Evolutionary conservation across 805 yeast genomes (phyloP).

Genomic region (Pichia manshurica): DNA sequence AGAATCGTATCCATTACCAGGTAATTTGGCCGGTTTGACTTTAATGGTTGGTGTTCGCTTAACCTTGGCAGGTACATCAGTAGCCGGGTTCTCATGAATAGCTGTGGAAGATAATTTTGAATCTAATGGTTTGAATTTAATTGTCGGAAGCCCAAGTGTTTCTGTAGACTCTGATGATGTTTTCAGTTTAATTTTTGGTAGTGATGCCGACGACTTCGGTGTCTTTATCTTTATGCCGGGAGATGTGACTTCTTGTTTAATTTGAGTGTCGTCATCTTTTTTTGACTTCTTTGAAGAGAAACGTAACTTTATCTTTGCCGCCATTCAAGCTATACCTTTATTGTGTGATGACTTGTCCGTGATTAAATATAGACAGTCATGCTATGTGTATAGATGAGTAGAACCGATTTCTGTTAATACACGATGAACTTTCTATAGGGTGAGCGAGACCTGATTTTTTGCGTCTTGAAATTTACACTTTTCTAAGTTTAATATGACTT

Average conservation of each 20-base stretch:
- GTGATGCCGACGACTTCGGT: constrained; percentile 9
- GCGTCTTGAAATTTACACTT: neutral
- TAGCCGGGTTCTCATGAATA: constrained; percentile 22
- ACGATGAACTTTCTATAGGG: no score
- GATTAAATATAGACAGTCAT: no score
- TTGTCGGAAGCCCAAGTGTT: constrained; percentile 31
- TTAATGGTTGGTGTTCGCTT: constrained; percentile 40
- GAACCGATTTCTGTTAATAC: no score
- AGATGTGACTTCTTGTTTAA: constrained; percentile 11
- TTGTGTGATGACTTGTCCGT: no score
- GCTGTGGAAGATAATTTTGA: neutral
- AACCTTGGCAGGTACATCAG: constrained; percentile 4
- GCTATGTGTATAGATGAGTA: no score
- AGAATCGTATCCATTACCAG: constrained; percentile 95
- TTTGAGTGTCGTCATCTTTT: constrained; percentile 3
- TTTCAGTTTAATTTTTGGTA: constrained; percentile 16
- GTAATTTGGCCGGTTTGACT: constrained; percentile 58
- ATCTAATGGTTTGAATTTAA: constrained; percentile 64
- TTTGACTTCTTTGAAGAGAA: constrained; percentile 2
- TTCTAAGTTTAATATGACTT: no score
- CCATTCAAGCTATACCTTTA: no score
- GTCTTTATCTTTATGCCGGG: constrained; percentile 26
- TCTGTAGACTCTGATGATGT: constrained; percentile 5
- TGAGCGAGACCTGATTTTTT: neutral
- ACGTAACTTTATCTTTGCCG: constrained; percentile 9